These are phyloP conservation scores for Colletotrichum sp. DNA, from an alignment of 2,329 filamentous ascomycete species.

Conservation along the genomic window DNA sequence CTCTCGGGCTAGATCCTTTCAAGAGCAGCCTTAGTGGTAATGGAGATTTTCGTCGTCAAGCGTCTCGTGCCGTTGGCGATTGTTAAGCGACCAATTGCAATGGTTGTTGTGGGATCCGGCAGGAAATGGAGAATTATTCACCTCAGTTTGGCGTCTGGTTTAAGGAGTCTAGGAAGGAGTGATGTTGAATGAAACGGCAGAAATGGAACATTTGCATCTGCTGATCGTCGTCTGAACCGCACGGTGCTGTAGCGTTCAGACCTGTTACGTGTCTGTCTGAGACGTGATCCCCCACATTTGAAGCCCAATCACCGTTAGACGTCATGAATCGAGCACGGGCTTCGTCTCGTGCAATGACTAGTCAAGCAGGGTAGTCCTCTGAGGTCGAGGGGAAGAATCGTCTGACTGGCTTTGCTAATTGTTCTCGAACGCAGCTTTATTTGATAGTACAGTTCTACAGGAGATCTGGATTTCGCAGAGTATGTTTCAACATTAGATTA, in stretches of 20 bases:
- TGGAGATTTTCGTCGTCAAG: background rate
- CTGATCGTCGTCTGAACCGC: background rate
- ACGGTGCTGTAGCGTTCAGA: background rate
- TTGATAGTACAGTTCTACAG: background rate
- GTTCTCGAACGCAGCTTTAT: background rate
- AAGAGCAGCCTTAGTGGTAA: background rate
- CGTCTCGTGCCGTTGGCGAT: background rate
- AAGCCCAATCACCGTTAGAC: background rate
- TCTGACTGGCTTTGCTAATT: background rate
- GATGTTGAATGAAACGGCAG: background rate
- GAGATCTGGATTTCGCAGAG: background rate
- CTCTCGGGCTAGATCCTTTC: background rate
- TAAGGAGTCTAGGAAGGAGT: background rate
- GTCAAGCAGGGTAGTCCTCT: background rate
- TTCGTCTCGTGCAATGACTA: background rate
- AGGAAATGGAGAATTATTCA: background rate
- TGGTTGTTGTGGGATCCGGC: background rate
- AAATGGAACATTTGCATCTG: background rate
- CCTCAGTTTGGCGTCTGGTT: background rate
- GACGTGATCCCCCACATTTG: background rate
- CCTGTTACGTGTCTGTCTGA: background rate
- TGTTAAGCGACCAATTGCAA: background rate
- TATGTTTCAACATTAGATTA: background rate
- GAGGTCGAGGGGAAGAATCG: background rate
- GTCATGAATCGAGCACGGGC: background rate